A percentile compares a stretch with the other conserved stretches of the same genome.
Evolutionary conservation across 805 yeast genomes (phyloP).

Genomic region (Cyberlindnera maclurae): DNA sequence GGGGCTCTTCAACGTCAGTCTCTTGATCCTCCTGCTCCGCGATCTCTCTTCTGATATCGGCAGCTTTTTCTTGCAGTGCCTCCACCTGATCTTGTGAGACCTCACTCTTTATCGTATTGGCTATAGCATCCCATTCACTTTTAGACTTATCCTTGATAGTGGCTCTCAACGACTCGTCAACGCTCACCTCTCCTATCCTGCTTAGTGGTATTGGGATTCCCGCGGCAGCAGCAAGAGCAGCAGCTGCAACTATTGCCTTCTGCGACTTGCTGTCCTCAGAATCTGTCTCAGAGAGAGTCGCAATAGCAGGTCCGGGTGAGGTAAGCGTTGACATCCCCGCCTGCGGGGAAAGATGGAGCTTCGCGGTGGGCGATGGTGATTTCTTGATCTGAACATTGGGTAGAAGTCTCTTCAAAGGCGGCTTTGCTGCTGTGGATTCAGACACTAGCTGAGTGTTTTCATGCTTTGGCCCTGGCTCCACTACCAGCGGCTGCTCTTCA

Average conservation of each 20-base stretch:
- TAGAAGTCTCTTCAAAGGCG: constrained; percentile 1
- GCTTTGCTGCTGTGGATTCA: not conserved
- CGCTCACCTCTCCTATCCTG: constrained; percentile 3
- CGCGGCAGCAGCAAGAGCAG: constrained; percentile 78
- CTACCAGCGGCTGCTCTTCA: constrained; percentile 1
- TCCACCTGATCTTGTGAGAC: constrained; percentile 6
- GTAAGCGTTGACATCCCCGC: constrained; percentile 20
- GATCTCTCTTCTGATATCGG: constrained; percentile 3
- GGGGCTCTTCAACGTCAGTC: constrained; percentile 2
- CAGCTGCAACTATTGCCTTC: constrained; percentile 70
- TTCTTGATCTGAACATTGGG: constrained; percentile 1
- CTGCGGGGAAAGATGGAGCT: constrained; percentile 5
- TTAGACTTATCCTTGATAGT: constrained; percentile 1
- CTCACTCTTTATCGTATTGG: constrained; percentile 3
- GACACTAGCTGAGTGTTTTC: not conserved
- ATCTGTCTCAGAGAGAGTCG: constrained; percentile 26
- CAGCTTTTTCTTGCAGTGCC: constrained; percentile 6
- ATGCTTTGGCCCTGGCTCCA: constrained; percentile 1
- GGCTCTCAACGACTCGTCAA: constrained; percentile 12
- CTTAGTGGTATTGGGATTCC: constrained; percentile 59
- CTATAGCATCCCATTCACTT: constrained; percentile 3
- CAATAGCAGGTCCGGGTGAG: constrained; percentile 44
- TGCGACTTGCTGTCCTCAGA: constrained; percentile 17
- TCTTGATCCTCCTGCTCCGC: constrained; percentile 9
- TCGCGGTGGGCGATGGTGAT: constrained; percentile 2